A percentile compares a stretch with the other conserved stretches of the same genome.
Conservation (phyloP, 345 rosid species). For the Salix koriyanagi region DNA sequence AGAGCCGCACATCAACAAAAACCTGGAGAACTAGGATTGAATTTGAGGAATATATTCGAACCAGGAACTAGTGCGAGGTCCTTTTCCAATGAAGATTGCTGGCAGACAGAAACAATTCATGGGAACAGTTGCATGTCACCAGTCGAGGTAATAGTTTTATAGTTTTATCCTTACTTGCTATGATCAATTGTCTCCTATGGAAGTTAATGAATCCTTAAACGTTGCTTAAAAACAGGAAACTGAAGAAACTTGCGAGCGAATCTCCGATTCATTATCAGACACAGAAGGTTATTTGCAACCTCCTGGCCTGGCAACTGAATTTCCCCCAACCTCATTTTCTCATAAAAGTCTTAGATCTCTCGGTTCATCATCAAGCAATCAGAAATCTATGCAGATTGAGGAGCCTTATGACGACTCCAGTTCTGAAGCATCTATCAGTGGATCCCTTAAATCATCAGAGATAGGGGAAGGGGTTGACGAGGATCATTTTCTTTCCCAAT, state of each 20-base stretch:
- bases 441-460: conserved; percentile 19
- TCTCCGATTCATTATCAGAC: conserved; percentile 25
- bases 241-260: conserved; percentile 14
- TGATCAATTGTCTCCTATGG: background rate
- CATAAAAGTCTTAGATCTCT: background rate
- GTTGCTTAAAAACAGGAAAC: conserved; percentile 37
- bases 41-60: background rate
- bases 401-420: conserved; percentile 22
- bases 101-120: conserved; percentile 18
- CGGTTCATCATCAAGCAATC: conserved; percentile 12
- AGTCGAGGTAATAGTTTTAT: conserved; percentile 39
- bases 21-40: background rate
- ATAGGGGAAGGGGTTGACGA: conserved; percentile 11
- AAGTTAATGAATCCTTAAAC: background rate
- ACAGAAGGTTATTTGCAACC: conserved; percentile 13
- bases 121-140: conserved; percentile 35
- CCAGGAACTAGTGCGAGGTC: conserved; percentile 1
- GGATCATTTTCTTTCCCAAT: conserved; percentile 1
- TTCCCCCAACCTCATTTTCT: conserved; percentile 3
- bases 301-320: conserved; percentile 1
- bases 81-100: conserved; percentile 15
- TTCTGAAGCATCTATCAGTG: conserved; percentile 21
- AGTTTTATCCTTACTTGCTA: background rate
- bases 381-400: conserved; percentile 14
- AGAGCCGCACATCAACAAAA: background rate